phyloP scores from a whole-genome alignment of 495 filamentous ascomycete genomes.

The Eremomyces bilateralis region DNA sequence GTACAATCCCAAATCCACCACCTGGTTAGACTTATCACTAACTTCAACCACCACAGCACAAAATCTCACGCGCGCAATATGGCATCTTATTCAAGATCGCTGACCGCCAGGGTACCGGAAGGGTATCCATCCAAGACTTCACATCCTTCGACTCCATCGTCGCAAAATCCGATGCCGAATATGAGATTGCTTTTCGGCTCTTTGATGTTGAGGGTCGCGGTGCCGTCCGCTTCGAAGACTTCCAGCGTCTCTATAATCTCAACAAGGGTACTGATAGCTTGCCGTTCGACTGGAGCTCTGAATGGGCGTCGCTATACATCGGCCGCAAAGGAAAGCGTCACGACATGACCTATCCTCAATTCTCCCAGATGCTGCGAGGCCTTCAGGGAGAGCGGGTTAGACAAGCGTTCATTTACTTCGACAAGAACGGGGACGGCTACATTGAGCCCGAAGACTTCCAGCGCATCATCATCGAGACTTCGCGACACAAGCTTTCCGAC shows the following conservation, averaged over 20 bases:
- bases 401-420: constrained; percentile 81
- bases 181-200: constrained; percentile 92
- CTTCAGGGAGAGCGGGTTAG: constrained; percentile 87
- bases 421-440: constrained; percentile 89
- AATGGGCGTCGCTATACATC: constrained; percentile 91
- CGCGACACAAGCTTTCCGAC: constrained; percentile 93
- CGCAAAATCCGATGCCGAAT: constrained; percentile 87
- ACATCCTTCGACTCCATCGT: constrained; percentile 81
- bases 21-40: constrained; percentile 2
- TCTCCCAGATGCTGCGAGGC: constrained; percentile 92
- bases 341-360: constrained; percentile 85
- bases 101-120: constrained; percentile 49
- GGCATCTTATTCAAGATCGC: constrained; percentile 78
- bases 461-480: constrained; percentile 80
- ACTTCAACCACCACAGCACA: constrained; percentile 39
- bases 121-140: constrained; percentile 68
- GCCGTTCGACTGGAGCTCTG: constrained; percentile 90
- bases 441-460: constrained; percentile 94
- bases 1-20: constrained; percentile 17
- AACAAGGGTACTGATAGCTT: constrained; percentile 66
- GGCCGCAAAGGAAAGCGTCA: constrained; percentile 68
- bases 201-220: constrained; percentile 75
- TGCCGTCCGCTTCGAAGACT: constrained; percentile 66
- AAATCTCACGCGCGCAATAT: constrained; percentile 90
- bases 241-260: constrained; percentile 55